Percentiles rank a stretch among this genome's conserved stretches.
These are phyloP conservation scores for Microdochium trichocladiopsis DNA, from an alignment of 2,329 filamentous ascomycete species.

Conservation along the genomic window DNA sequence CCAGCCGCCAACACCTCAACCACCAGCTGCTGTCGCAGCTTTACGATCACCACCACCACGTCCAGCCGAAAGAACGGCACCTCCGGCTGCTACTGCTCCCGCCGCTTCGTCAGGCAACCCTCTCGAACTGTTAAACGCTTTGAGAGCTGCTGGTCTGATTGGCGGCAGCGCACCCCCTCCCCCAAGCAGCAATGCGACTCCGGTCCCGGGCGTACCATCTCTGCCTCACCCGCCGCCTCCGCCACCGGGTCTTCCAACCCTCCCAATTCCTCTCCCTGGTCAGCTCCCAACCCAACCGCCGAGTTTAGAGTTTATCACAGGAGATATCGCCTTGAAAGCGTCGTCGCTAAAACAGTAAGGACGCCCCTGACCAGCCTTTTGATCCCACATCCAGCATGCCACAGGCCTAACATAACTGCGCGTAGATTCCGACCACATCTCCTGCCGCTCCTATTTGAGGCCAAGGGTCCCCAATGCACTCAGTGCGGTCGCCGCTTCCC, in stretches of 20 bases:
- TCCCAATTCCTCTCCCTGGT: constrained; percentile 26
- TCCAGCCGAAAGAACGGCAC: constrained; percentile 23
- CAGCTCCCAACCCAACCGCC: constrained; percentile 18
- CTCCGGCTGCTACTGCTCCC: constrained; percentile 5
- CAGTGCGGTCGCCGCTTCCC: constrained; percentile 87
- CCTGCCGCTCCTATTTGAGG: constrained; percentile 68
- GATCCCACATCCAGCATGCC: neutral
- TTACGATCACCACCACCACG: constrained; percentile 41
- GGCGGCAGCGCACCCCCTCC: constrained; percentile 17
- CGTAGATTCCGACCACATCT: constrained; percentile 66
- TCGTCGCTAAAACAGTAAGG: constrained; percentile 68
- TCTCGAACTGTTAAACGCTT: constrained; percentile 56
- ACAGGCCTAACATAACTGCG: constrained; percentile 8
- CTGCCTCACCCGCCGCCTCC: constrained; percentile 26
- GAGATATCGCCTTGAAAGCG: constrained; percentile 54
- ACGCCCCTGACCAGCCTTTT: neutral
- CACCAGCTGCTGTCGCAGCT: constrained; percentile 23
- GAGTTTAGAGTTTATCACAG: constrained; percentile 25
- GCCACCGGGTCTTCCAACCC: constrained; percentile 20
- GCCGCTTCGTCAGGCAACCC: constrained; percentile 35
- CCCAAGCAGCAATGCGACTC: constrained; percentile 14
- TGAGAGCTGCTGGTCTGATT: constrained; percentile 60
- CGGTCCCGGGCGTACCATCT: constrained; percentile 29
- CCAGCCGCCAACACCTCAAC: constrained; percentile 38
- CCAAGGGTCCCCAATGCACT: constrained; percentile 78